These are phyloP conservation scores for Nepenthes gracilis DNA, from an alignment of 148 eudicot genomes.

Conservation along the genomic window DNA sequence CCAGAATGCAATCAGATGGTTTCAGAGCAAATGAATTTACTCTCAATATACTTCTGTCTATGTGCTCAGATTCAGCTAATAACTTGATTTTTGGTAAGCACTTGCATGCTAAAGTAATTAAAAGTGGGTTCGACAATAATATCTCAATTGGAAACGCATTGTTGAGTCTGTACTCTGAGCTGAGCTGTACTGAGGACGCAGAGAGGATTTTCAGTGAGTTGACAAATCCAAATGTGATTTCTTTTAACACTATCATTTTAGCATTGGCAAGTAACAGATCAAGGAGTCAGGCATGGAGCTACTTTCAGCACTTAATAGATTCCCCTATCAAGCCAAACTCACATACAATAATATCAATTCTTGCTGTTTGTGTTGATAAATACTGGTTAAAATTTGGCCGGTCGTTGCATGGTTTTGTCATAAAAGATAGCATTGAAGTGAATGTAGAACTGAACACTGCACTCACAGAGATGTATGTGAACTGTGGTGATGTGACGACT, in stretches of 20 bases:
- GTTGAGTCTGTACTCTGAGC: constrained; percentile 23
- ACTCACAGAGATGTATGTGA: constrained; percentile 42
- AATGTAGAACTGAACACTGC: constrained; percentile 25
- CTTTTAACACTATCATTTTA: constrained; percentile 30
- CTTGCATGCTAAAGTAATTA: constrained; percentile 28
- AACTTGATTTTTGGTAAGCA: constrained; percentile 17
- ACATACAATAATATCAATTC: constrained; percentile 30
- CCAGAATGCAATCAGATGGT: constrained; percentile 27
- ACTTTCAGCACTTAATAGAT: constrained; percentile 25
- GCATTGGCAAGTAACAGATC: constrained; percentile 18
- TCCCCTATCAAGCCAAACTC: constrained; percentile 23
- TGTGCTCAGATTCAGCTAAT: constrained; percentile 15
- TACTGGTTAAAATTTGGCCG: constrained; percentile 18
- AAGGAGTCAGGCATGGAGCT: constrained; percentile 22
- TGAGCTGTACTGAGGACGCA: constrained; percentile 17
- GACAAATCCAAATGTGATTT: constrained; percentile 16
- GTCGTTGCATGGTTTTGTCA: constrained; percentile 29
- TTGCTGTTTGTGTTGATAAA: constrained; percentile 22
- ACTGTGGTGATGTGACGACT: constrained; percentile 23
- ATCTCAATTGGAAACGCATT: constrained; percentile 21
- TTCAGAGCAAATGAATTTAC: constrained; percentile 23
- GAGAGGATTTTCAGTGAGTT: constrained; percentile 17
- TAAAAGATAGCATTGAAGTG: constrained; percentile 20
- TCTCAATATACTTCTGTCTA: constrained; percentile 16
- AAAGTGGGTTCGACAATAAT: constrained; percentile 14